These are phyloP conservation scores for Colletotrichum phormii DNA, from an alignment of 2,329 filamentous ascomycete genomes.

Conservation along the genomic window DNA sequence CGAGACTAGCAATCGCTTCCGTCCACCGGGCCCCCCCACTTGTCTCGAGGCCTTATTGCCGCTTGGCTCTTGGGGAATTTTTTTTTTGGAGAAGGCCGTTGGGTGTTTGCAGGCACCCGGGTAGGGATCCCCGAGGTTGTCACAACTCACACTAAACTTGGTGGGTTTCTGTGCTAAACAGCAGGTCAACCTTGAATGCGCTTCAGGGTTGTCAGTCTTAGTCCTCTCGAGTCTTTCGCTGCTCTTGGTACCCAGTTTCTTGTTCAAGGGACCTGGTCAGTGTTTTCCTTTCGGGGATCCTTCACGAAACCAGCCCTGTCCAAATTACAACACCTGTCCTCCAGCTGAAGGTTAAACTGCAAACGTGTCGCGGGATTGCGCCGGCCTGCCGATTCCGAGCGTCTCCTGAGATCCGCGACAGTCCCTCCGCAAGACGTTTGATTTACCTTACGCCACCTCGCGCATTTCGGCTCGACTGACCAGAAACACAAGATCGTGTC, in stretches of 20 bases:
- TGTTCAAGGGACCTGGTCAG: not conserved
- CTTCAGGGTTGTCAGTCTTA: not conserved
- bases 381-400: constrained; percentile 30
- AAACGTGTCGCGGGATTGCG: constrained; percentile 25
- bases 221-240: not conserved
- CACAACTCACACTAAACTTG: constrained; percentile 32
- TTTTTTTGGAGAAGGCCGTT: constrained; percentile 15
- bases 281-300: not conserved
- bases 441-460: constrained; percentile 23
- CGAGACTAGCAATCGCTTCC: not conserved
- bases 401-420: constrained; percentile 37
- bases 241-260: not conserved
- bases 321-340: constrained; percentile 21
- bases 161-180: constrained; percentile 27
- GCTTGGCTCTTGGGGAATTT: constrained; percentile 4
- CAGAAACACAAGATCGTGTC: not conserved
- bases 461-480: not conserved
- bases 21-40: constrained; percentile 2
- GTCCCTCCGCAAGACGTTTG: constrained; percentile 25
- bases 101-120: not conserved
- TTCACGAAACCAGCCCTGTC: constrained; percentile 15
- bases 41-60: not conserved
- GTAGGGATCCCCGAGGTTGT: constrained; percentile 25
- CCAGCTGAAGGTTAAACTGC: constrained; percentile 22
- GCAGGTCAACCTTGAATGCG: constrained; percentile 21